Percentiles rank a stretch among this genome's conserved stretches.
Evolutionary conservation across 805 yeast genomes (phyloP).

Genomic region (Ogataea philodendri): DNA sequence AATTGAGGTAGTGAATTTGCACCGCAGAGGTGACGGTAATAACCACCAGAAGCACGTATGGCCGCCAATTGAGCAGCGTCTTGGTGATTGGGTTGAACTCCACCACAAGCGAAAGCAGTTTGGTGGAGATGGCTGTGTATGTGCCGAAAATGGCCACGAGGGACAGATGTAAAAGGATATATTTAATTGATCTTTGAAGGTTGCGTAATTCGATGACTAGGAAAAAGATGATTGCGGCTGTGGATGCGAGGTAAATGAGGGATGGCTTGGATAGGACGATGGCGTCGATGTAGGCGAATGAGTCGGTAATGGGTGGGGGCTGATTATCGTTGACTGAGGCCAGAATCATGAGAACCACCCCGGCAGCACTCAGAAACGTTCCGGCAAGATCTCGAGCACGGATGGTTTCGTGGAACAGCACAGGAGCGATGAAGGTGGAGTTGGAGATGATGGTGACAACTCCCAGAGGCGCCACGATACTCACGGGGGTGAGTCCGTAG

Average conservation of each 20-base stretch:
- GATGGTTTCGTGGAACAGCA: slow-evolving; percentile 41
- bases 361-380: slow-evolving; percentile 39
- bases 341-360: slow-evolving; percentile 42
- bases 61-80: slow-evolving; percentile 28
- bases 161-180: slow-evolving; percentile 33
- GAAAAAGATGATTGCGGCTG: slow-evolving; percentile 17
- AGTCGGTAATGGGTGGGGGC: slow-evolving; percentile 23
- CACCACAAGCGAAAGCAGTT: slow-evolving; percentile 37
- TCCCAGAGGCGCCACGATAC: slow-evolving; percentile 48
- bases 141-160: slow-evolving; percentile 47
- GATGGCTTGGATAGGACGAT: slow-evolving; percentile 29
- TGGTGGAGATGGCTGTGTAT: slow-evolving; percentile 45
- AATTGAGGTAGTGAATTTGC: slow-evolving; percentile 40
- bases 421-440: slow-evolving; percentile 45
- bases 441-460: slow-evolving; percentile 48
- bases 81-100: slow-evolving; percentile 27
- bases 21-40: slow-evolving; percentile 39
- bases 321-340: slow-evolving; percentile 30
- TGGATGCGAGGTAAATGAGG: slow-evolving; percentile 28
- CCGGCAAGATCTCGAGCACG: slow-evolving; percentile 38
- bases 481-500: slow-evolving; percentile 48
- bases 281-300: slow-evolving; percentile 28
- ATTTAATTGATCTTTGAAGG: slow-evolving; percentile 9
- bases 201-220: slow-evolving; percentile 16
- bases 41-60: slow-evolving; percentile 34